Conservation (phyloP, 2,329 filamentous ascomycete species). For the Erysiphe neolycopersici region DNA sequence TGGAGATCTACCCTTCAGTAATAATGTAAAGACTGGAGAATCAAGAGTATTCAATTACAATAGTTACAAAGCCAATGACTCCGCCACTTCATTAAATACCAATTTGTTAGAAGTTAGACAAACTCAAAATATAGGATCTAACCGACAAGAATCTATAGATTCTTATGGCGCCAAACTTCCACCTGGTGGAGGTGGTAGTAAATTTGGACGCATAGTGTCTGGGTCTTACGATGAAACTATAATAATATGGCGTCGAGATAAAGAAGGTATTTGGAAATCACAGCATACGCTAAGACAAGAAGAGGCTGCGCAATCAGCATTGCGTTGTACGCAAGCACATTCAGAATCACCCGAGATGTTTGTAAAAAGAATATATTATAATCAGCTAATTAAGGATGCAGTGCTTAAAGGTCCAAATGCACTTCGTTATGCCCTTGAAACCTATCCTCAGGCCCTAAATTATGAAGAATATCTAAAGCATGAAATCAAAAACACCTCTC, state of each 20-base stretch:
- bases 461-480: slow-evolving; percentile 3
- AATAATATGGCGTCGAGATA: slow-evolving; percentile 77
- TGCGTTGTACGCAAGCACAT: slow-evolving; percentile 1
- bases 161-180: slow-evolving; percentile 68
- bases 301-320: slow-evolving; percentile 30
- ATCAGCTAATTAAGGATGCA: slow-evolving; percentile 24
- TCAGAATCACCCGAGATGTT: slow-evolving; percentile 11
- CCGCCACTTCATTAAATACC: slow-evolving; percentile 18
- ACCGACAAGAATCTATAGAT: slow-evolving; percentile 46
- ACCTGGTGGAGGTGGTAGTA: slow-evolving; percentile 69
- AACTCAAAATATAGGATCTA: slow-evolving; percentile 34
- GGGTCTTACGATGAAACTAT: slow-evolving; percentile 92
- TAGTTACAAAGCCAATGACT: slow-evolving; percentile 36
- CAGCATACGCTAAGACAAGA: slow-evolving; percentile 52
- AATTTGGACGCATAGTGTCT: slow-evolving; percentile 83
- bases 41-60: slow-evolving; percentile 46
- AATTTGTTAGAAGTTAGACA: slow-evolving; percentile 13
- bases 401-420: slow-evolving; percentile 23
- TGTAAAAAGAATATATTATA: slow-evolving; percentile 17
- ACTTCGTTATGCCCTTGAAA: slow-evolving; percentile 11
- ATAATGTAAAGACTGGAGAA: slow-evolving; percentile 44
- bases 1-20: slow-evolving; percentile 60
- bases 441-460: slow-evolving; percentile 8
- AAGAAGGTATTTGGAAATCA: slow-evolving; percentile 61
- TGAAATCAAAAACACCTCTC: slow-evolving; percentile 4